Conservation (phyloP, 257 asterid genomes). For the Gynochthodes officinalis region DNA sequence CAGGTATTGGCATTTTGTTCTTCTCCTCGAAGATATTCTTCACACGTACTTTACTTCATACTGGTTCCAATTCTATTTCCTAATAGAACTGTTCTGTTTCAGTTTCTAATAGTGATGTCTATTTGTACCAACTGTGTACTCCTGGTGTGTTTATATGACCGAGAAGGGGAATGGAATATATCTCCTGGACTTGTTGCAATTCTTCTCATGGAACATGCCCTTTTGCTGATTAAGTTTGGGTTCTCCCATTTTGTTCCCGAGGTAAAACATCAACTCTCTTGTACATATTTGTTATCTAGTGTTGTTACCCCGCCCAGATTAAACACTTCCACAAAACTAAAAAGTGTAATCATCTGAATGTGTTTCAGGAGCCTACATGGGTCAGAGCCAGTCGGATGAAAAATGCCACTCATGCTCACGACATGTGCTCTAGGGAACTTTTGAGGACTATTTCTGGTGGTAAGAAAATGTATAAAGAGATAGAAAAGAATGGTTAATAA, state of each 20-base stretch:
- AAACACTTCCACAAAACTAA: background rate
- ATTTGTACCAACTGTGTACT: slow-evolving; percentile 85
- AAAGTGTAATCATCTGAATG: slow-evolving; percentile 1
- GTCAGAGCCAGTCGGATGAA: slow-evolving; percentile 75
- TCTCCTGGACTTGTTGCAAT: slow-evolving; percentile 96
- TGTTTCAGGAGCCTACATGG: slow-evolving; percentile 83
- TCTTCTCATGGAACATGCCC: slow-evolving; percentile 81
- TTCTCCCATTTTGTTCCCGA: slow-evolving; percentile 87
- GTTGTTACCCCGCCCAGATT: background rate
- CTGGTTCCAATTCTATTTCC: background rate
- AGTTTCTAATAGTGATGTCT: slow-evolving; percentile 85
- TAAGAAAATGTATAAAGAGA: slow-evolving; percentile 36
- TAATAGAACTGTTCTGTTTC: slow-evolving; percentile 31
- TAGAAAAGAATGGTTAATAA: slow-evolving; percentile 33
- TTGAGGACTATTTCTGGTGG: slow-evolving; percentile 71
- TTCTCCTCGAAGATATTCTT: background rate
- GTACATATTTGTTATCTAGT: slow-evolving; percentile 1
- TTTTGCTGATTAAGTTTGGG: slow-evolving; percentile 74
- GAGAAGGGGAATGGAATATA: slow-evolving; percentile 71
- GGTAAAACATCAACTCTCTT: slow-evolving; percentile 33
- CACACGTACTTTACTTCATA: background rate
- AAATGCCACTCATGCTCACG: slow-evolving; percentile 72
- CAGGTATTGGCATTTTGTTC: slow-evolving; percentile 46
- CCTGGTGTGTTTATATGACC: slow-evolving; percentile 78
- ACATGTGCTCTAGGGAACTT: slow-evolving; percentile 70